Base-by-base conservation (phyloP, 257 asterid species). In the Anisodus acutangulus region DNA sequence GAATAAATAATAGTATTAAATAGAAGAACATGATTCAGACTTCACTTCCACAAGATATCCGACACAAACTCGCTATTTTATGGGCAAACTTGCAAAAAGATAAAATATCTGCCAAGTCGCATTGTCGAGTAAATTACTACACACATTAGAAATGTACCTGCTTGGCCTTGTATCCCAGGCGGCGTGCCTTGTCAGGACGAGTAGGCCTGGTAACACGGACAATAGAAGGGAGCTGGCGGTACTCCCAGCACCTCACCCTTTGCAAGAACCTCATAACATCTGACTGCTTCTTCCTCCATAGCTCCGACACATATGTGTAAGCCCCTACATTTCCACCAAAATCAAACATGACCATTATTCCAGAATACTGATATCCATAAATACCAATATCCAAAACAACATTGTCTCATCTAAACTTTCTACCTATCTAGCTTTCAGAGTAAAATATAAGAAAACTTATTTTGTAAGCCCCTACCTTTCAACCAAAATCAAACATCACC, bases 131-230 rank as follows among this genome's bases (percentile, higher is more conserved):
- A 55, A 55, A 4, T 55, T 11, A 55, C 17, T 11, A 55, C 7
- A 4, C n/a, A 55, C 17, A n/a, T 1, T 39, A 22, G 16, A 15
- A 69, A 6, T 5, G 45, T 81, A 91, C 95, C 91, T 92, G 95
- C 88, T 92, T 92, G 82, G 95, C 95, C 88, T 92, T 92, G 88
- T 92, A 92, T 31, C 95, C 95, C 79, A 92, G 91, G 83, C 95
- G 92, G 63, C 95, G 91, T 60, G 95, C 95, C 88, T 92, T 92
- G 85, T 92, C 95, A 79, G 95, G 95, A 31, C 95, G 91, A 82
- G 93, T 92, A 2, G 95, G 90, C 78, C 87, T 90, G 60, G 93
- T 92, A 83, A 92, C 91, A 13, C 95, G 95, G 3, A 92, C 93
- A 85, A 92, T 85, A 55, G 95, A 88, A 3, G 95, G 95, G 66